Evolutionary conservation across 345 rosid species (phyloP).

Genomic region (Populus pruinosa): DNA sequence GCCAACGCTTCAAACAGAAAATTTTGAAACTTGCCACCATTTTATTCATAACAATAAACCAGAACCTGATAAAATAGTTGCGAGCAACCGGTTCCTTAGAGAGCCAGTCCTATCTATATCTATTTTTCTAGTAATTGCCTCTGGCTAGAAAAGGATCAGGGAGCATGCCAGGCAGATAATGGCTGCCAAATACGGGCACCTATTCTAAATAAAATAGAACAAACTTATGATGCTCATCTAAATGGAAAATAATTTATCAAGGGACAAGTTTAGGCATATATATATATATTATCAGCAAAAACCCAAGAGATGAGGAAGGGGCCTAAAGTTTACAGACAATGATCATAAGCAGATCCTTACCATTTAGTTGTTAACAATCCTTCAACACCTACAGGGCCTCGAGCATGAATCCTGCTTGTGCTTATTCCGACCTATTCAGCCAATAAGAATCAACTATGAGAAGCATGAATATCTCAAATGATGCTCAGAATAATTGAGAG

Average conservation of each 20-base stretch:
- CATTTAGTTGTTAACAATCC: slow-evolving; percentile 94
- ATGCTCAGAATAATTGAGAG: background rate
- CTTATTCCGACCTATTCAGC: slow-evolving; percentile 82
- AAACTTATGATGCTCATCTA: background rate
- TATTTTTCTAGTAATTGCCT: background rate
- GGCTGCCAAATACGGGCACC: background rate
- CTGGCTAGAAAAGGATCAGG: background rate
- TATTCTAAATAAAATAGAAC: background rate
- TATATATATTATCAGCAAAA: no score
- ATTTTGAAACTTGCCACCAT: background rate
- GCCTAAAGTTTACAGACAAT: background rate
- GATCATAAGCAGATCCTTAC: slow-evolving; percentile 32
- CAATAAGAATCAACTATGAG: slow-evolving; percentile 8
- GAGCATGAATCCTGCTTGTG: slow-evolving; percentile 95
- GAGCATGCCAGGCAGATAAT: background rate
- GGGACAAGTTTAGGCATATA: background rate
- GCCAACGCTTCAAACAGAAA: background rate
- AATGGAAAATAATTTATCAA: background rate
- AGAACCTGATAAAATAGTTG: background rate
- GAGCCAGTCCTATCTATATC: background rate
- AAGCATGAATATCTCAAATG: background rate
- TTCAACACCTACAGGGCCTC: slow-evolving; percentile 98
- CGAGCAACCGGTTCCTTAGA: background rate
- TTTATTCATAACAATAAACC: background rate
- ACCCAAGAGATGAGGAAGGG: no score